Evolutionary conservation across 1,139 yeast species (phyloP).

Genomic region (Scheffersomyces insectosa): DNA sequence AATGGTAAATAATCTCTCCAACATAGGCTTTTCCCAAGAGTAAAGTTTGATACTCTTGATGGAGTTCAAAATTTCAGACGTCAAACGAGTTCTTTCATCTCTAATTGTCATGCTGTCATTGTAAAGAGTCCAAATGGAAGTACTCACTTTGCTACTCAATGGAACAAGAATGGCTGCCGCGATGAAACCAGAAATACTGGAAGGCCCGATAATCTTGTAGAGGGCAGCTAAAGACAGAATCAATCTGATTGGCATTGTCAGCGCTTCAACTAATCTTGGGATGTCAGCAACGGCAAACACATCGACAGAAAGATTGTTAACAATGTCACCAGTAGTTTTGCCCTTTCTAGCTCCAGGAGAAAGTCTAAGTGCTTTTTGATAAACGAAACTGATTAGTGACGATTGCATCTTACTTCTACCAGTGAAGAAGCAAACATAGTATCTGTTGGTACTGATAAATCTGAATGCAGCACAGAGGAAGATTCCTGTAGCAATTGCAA

Average conservation of each 20-base stretch:
- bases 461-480: slow-evolving; percentile 26
- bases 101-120: slow-evolving; percentile 29
- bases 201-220: slow-evolving; percentile 30
- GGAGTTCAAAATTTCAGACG: slow-evolving; percentile 40
- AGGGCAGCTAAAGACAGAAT: slow-evolving; percentile 28
- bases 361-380: slow-evolving; percentile 34
- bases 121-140: slow-evolving; percentile 27
- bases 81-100: slow-evolving; percentile 39
- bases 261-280: slow-evolving; percentile 24
- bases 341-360: slow-evolving; percentile 39
- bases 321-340: slow-evolving; percentile 43
- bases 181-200: slow-evolving; percentile 38
- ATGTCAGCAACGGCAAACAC: slow-evolving; percentile 26
- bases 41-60: slow-evolving; percentile 42
- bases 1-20: slow-evolving; percentile 30
- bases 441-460: slow-evolving; percentile 28
- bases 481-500: slow-evolving; percentile 29
- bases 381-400: slow-evolving; percentile 31
- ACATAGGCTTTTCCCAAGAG: slow-evolving; percentile 44
- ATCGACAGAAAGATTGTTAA: slow-evolving; percentile 41
- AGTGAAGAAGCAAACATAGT: slow-evolving; percentile 18
- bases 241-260: slow-evolving; percentile 33
- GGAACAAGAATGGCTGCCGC: slow-evolving; percentile 38
- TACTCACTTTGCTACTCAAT: slow-evolving; percentile 29
- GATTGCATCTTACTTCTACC: slow-evolving; percentile 20